Evolutionary conservation across 2,329 filamentous ascomycete genomes (phyloP).

Genomic region (Cryphonectria japonica): DNA sequence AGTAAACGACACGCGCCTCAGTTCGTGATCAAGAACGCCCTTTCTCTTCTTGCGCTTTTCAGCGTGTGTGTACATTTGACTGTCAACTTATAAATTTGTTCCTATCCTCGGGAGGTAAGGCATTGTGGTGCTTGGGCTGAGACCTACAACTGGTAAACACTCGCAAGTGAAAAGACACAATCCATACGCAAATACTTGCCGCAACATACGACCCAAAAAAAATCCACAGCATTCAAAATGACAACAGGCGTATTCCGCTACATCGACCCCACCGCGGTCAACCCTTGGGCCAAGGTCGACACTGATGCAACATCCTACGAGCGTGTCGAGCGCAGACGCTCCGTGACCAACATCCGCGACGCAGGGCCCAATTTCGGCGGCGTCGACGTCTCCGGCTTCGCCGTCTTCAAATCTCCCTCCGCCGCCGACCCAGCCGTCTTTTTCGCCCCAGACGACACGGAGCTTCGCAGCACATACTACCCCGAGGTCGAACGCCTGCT

Average conservation of each 20-base stretch:
- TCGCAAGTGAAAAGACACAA: too few species aligned
- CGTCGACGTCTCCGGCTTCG: constrained; percentile 63
- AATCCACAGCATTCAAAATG: neutral
- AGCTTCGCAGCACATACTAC: constrained; percentile 63
- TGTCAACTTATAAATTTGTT: too few species aligned
- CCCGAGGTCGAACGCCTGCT: constrained; percentile 63
- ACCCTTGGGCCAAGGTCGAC: constrained; percentile 70
- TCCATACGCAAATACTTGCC: too few species aligned
- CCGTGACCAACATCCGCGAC: constrained; percentile 60
- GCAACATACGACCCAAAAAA: too few species aligned
- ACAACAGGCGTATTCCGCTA: constrained; percentile 54
- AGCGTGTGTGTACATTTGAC: too few species aligned
- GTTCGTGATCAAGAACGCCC: too few species aligned
- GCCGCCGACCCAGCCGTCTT: constrained; percentile 53
- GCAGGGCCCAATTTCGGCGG: constrained; percentile 53
- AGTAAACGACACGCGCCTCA: too few species aligned
- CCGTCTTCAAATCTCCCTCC: constrained; percentile 56
- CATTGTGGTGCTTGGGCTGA: too few species aligned
- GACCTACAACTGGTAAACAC: too few species aligned
- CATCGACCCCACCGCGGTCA: constrained; percentile 59
- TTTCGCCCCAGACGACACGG: constrained; percentile 50
- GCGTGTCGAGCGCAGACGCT: constrained; percentile 47
- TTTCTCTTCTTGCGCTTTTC: too few species aligned
- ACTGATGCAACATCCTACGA: constrained; percentile 58
- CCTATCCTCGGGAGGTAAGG: too few species aligned